Percentiles rank a stretch among this genome's conserved stretches.
Conservation (phyloP, 2,329 filamentous ascomycete genomes). For the Phialocephala subalpina region DNA sequence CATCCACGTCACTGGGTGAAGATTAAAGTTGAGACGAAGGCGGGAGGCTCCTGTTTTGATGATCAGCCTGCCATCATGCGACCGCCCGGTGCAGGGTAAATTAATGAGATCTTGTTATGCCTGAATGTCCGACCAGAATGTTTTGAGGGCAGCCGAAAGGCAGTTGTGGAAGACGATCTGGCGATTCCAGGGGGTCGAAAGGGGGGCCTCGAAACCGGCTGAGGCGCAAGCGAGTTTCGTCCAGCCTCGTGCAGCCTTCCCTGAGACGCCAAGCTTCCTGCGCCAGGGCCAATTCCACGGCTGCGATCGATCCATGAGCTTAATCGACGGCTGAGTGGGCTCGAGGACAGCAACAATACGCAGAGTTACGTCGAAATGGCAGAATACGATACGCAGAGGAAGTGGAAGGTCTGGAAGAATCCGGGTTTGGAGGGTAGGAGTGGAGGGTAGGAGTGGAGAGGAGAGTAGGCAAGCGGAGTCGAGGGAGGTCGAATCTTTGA, state of each 20-base stretch:
- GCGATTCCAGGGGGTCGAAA: constrained; percentile 2
- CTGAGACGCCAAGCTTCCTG: constrained; percentile 43
- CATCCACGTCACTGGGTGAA: constrained; percentile 16
- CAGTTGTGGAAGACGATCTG: neutral
- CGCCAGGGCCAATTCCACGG: constrained; percentile 18
- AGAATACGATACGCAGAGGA: neutral
- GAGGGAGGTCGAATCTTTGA: neutral
- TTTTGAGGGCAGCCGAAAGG: neutral
- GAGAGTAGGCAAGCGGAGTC: constrained; percentile 3
- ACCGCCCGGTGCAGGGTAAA: constrained; percentile 31
- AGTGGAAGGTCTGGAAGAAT: neutral
- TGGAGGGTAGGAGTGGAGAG: no score
- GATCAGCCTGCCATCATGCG: constrained; percentile 32
- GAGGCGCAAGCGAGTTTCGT: constrained; percentile 52
- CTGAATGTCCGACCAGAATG: constrained; percentile 1
- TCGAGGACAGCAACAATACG: neutral
- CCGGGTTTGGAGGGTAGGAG: no score
- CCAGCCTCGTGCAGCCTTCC: constrained; percentile 30
- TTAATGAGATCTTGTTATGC: constrained; percentile 22
- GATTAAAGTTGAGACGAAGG: constrained; percentile 38
- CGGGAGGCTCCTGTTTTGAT: constrained; percentile 31
- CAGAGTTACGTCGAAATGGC: neutral
- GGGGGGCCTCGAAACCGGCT: constrained; percentile 45
- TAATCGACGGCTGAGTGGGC: constrained; percentile 18
- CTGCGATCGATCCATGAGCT: constrained; percentile 26